Evolutionary conservation across 305 asterid genomes (phyloP), one percentile per base, ranked within the genome.

Genomic region (Ilex paraguariensis): DNA sequence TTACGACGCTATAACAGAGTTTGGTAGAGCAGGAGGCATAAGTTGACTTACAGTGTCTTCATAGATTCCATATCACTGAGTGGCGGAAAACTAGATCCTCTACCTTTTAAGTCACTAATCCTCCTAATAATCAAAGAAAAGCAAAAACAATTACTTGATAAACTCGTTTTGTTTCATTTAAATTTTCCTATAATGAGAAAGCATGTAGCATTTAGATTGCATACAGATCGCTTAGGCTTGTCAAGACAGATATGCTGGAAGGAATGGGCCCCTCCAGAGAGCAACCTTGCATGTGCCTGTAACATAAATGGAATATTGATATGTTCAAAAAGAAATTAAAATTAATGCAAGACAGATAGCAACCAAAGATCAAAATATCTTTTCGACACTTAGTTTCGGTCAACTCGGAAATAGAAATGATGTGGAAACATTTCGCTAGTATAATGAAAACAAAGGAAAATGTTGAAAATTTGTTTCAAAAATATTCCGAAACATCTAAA

Each of bases 221-320:
- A 64, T 78, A 92, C 98, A 92, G 71, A 76, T 92, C 97, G 66
- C 53, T 62, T 68, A 92, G 79, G 56, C 79, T 76, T 66, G 86
- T 85, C 64, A 92, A 69, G 69, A 77, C 62, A 60, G 97, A 85
- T 74, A 90, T 79, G 46, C 82, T 74, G 7, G 95, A 71, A 63
- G 98, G 98, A 57, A 92, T 82, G 13, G 97, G 98, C 57, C 97
- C 98, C 74, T 77, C 66, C 31, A 92, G 89, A 54, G 88, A 81
- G 77, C 95, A 87, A 61, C 99, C 99, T 77, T 90, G 95, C 30
- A 93, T 83, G 75, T 87, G 97, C 82, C 97, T 93, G 86, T 46
- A 62, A 65, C 65, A 68, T 51, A 42, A 66, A 56, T 54, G 30
- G 60, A 60, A 48, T 45, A 31, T 73, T 64, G 33, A 65, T 36